Evolutionary conservation across 2,329 filamentous ascomycete species (phyloP).

Genomic region (Aspergillus oerlinghausenensis): DNA sequence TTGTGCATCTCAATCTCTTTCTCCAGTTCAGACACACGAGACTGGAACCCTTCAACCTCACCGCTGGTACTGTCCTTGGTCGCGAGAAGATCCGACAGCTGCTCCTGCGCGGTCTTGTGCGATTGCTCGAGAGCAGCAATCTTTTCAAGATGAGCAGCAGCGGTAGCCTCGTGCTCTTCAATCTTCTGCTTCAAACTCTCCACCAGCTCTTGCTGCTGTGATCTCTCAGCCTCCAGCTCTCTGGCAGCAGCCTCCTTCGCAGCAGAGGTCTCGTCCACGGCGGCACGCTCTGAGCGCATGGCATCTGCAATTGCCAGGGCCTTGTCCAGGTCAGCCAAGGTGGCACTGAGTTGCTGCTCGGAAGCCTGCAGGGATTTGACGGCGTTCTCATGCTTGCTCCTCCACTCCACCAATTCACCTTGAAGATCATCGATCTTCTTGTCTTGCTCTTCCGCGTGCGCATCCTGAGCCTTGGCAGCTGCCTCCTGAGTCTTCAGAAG

Average conservation of each 20-base stretch:
- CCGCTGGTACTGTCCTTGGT: conserved; percentile 54
- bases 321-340: conserved; percentile 69
- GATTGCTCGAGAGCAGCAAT: conserved; percentile 71
- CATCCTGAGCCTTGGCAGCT: conserved; percentile 32
- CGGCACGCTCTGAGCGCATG: conserved; percentile 40
- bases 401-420: conserved; percentile 68
- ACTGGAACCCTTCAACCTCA: conserved; percentile 42
- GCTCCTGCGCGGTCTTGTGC: conserved; percentile 60
- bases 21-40: conserved; percentile 52
- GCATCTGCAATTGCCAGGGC: conserved; percentile 53
- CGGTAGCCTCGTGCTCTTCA: conserved; percentile 71
- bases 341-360: conserved; percentile 67
- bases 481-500: conserved; percentile 43
- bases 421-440: conserved; percentile 63
- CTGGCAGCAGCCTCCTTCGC: conserved; percentile 40
- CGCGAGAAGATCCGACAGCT: conserved; percentile 63
- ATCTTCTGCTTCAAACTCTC: conserved; percentile 67
- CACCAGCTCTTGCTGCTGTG: conserved; percentile 57
- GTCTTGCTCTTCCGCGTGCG: conserved; percentile 43
- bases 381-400: conserved; percentile 67
- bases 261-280: conserved; percentile 23
- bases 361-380: conserved; percentile 67
- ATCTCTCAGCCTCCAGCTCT: conserved; percentile 48
- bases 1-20: conserved; percentile 55
- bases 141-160: conserved; percentile 63